Conservation (phyloP, 1,139 yeast species). For the Kodamaea fungicola region DNA sequence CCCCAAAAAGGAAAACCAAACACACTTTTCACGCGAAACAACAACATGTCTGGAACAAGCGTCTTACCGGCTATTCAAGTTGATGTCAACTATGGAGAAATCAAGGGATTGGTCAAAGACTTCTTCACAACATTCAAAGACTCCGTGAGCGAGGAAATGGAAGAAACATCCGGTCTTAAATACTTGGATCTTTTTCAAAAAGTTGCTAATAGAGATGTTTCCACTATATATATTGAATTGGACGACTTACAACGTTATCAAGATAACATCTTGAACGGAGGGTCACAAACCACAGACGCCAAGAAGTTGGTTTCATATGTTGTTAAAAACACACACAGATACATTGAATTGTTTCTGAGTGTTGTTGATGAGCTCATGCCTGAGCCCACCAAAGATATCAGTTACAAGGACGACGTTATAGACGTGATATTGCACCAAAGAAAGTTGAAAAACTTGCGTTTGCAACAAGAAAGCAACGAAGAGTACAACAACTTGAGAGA, state of each 20-base stretch:
- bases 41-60: slow-evolving; percentile 18
- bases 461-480: slow-evolving; percentile 62
- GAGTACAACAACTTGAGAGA: slow-evolving; percentile 42
- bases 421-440: slow-evolving; percentile 93
- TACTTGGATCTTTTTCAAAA: slow-evolving; percentile 73
- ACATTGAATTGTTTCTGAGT: slow-evolving; percentile 69
- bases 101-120: slow-evolving; percentile 50
- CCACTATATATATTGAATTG: slow-evolving; percentile 69
- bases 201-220: slow-evolving; percentile 76
- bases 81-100: slow-evolving; percentile 59
- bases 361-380: slow-evolving; percentile 85
- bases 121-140: slow-evolving; percentile 61
- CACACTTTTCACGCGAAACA: neutral
- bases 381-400: slow-evolving; percentile 68
- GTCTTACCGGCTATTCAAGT: slow-evolving; percentile 56
- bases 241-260: slow-evolving; percentile 80
- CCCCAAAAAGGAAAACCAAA: no score
- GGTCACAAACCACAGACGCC: slow-evolving; percentile 19
- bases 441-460: slow-evolving; percentile 71
- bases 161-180: slow-evolving; percentile 53
- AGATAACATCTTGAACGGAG: slow-evolving; percentile 26
- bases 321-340: slow-evolving; percentile 71
- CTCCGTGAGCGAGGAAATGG: slow-evolving; percentile 18
- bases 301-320: slow-evolving; percentile 54
- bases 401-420: slow-evolving; percentile 83